phyloP scores from a whole-genome alignment of 2,329 filamentous ascomycete genomes.

The Aspergillus arachidicola region DNA sequence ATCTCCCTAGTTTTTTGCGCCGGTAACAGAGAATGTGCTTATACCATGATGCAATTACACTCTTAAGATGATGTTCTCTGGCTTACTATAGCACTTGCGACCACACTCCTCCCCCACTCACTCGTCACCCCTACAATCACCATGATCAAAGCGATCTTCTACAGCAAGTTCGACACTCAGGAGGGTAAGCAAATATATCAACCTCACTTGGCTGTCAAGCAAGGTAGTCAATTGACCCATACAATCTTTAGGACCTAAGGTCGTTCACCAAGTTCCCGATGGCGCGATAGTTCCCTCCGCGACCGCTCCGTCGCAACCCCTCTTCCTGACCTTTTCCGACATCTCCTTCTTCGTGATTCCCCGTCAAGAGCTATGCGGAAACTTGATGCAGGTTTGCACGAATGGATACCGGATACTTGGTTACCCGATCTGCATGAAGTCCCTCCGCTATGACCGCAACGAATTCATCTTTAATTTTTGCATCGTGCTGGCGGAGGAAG shows the following conservation, averaged over 20 bases:
- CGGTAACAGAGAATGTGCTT: background rate
- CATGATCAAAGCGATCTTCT: constrained; percentile 68
- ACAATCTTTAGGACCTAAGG: constrained; percentile 56
- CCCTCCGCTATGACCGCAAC: constrained; percentile 82
- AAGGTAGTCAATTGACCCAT: constrained; percentile 7
- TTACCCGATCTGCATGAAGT: constrained; percentile 83
- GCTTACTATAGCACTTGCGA: background rate
- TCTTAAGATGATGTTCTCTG: background rate
- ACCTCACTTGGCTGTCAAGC: background rate
- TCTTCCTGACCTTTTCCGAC: constrained; percentile 81
- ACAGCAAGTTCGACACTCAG: constrained; percentile 66
- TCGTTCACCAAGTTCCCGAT: constrained; percentile 66
- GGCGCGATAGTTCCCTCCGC: constrained; percentile 56
- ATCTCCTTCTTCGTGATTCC: constrained; percentile 94
- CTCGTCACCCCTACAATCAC: constrained; percentile 22
- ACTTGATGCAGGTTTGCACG: constrained; percentile 71
- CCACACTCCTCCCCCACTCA: background rate
- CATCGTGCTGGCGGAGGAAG: constrained; percentile 71
- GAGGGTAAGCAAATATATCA: constrained; percentile 42
- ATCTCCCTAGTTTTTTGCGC: background rate
- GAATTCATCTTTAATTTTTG: constrained; percentile 99
- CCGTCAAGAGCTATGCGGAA: constrained; percentile 91
- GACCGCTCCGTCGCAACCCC: constrained; percentile 55
- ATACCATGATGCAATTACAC: background rate
- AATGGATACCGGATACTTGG: constrained; percentile 82